Conservation (phyloP, 2,329 filamentous ascomycete genomes). For the Zymoseptoria crescenta region DNA sequence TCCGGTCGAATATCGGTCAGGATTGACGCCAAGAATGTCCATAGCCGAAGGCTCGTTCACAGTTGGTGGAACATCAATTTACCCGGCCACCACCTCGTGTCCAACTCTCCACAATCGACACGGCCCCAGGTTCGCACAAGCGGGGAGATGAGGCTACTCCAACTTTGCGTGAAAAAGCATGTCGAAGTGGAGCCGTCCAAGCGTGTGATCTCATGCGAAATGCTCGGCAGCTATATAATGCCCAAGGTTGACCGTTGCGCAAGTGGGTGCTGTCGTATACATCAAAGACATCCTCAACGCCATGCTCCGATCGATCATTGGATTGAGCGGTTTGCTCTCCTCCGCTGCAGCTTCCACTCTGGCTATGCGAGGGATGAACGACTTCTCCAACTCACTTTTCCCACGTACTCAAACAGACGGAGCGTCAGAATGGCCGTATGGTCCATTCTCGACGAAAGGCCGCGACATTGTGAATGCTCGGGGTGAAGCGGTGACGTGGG, state of each 20-base stretch:
- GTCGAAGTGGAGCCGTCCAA: neutral
- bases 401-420: neutral
- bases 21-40: neutral
- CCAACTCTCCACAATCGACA: neutral
- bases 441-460: conserved; percentile 30
- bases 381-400: neutral
- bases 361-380: neutral
- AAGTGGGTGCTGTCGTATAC: neutral
- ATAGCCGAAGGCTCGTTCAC: neutral
- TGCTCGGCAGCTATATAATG: neutral
- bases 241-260: neutral
- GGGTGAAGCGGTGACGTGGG: conserved; percentile 24
- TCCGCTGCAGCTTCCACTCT: neutral
- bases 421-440: conserved; percentile 20
- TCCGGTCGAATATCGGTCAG: neutral
- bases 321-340: neutral
- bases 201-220: neutral
- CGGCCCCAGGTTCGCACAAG: neutral
- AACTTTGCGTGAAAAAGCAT: neutral
- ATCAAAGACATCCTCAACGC: neutral
- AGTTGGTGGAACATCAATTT: neutral
- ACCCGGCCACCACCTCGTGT: neutral
- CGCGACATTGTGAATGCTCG: conserved; percentile 16
- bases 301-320: neutral
- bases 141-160: neutral